These are phyloP conservation scores for Phalaenopsis equestris DNA, from an alignment of 106 monocot species.

Conservation along the genomic window DNA sequence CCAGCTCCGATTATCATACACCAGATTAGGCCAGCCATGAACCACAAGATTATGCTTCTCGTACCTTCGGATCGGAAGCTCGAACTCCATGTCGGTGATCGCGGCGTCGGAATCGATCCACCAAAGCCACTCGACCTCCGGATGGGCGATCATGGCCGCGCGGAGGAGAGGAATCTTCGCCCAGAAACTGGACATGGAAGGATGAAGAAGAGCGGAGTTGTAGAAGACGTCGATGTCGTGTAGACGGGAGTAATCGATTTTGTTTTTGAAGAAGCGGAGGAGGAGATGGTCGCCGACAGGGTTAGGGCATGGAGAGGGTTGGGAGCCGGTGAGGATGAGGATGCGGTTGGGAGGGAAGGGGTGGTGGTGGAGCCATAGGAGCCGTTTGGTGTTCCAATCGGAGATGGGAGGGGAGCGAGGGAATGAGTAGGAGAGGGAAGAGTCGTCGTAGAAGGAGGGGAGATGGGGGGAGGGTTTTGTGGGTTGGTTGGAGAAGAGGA, in stretches of 20 bases:
- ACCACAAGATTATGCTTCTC: conserved; percentile 47
- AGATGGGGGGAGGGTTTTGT: background rate
- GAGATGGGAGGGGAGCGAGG: background rate
- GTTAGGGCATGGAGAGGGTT: conserved; percentile 33
- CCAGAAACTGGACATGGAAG: conserved; percentile 55
- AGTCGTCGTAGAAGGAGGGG: conserved; percentile 16
- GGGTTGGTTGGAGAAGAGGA: background rate
- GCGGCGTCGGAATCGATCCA: conserved; percentile 93
- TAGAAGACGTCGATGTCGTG: conserved; percentile 57
- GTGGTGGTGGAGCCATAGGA: conserved; percentile 8
- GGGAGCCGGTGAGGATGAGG: conserved; percentile 65
- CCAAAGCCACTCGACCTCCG: conserved; percentile 86
- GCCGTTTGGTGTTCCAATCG: conserved; percentile 19
- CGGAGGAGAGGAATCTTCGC: conserved; percentile 59
- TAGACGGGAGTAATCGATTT: conserved; percentile 65
- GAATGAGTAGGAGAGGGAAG: conserved; percentile 12
- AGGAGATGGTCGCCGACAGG: conserved; percentile 35
- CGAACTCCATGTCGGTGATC: conserved; percentile 92
- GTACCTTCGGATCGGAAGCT: conserved; percentile 51
- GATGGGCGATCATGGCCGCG: conserved; percentile 81
- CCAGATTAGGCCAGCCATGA: conserved; percentile 56
- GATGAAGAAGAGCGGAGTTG: conserved; percentile 62
- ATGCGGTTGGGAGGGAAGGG: conserved; percentile 6
- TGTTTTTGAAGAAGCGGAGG: conserved; percentile 68
- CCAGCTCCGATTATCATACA: conserved; percentile 59